Conservation (phyloP, 75 land plant genomes). For the Cupressus sempervirens region DNA sequence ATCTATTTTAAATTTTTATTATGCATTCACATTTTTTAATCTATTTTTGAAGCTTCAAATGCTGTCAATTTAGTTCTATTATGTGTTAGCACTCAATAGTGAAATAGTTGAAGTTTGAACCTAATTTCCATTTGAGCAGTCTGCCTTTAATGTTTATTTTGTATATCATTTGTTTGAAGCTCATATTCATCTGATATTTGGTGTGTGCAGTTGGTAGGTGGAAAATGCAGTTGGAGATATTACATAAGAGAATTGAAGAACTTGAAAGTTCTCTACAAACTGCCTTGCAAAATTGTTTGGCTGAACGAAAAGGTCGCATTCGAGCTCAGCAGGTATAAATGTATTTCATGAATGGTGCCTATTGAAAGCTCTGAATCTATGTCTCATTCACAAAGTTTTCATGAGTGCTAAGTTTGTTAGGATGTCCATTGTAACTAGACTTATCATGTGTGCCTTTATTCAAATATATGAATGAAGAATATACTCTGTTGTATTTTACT, state of each 20-base stretch:
- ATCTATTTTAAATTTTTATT: not conserved
- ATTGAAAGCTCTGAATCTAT: not conserved
- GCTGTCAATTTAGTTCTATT: not conserved
- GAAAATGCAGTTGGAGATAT: constrained; percentile 18
- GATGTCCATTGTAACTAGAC: not conserved
- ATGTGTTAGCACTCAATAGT: not conserved
- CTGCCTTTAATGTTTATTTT: not conserved
- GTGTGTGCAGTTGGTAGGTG: constrained; percentile 33
- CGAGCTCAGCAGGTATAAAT: constrained; percentile 78
- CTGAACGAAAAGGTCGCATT: constrained; percentile 87
- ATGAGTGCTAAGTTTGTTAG: not conserved
- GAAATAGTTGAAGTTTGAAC: not conserved
- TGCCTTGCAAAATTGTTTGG: constrained; percentile 48
- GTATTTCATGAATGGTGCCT: not conserved
- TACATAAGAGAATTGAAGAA: constrained; percentile 34
- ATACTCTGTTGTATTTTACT: not conserved
- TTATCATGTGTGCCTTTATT: not conserved
- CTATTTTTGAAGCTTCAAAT: not conserved
- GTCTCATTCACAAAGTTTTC: not conserved
- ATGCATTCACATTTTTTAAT: not conserved
- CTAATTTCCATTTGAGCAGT: not conserved
- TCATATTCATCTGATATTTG: not conserved
- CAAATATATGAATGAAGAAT: not conserved
- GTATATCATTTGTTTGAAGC: not conserved
- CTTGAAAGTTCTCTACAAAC: constrained; percentile 54